A percentile compares a stretch with the other conserved stretches of the same genome.
phyloP scores from a whole-genome alignment of 805 yeast genomes.

The Sugiyamaella qingdaonensis region DNA sequence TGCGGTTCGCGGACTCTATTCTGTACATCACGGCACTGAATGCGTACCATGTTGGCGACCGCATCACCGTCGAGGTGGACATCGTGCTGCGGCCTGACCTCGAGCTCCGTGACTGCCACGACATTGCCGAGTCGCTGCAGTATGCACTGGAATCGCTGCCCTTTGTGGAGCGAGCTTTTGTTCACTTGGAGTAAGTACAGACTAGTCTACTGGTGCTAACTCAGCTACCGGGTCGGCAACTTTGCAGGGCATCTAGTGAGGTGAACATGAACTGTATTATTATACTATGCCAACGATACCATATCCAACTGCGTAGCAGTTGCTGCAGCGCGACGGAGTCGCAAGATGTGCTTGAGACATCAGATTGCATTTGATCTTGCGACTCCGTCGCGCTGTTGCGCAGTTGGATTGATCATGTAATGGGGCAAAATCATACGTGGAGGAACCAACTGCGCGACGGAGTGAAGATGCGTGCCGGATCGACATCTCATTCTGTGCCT shows the following conservation, averaged over 20 bases:
- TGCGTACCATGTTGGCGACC: slow-evolving; percentile 76
- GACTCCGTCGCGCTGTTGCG: no score
- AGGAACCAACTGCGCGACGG: no score
- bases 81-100: slow-evolving; percentile 51
- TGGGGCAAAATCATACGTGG: no score
- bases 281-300: not conserved
- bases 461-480: no score
- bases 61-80: slow-evolving; percentile 72
- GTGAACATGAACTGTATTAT: not conserved
- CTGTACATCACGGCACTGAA: slow-evolving; percentile 59
- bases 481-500: no score
- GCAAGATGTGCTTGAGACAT: no score
- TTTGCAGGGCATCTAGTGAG: slow-evolving; percentile 35
- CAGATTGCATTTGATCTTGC: no score
- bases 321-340: no score
- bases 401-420: no score
- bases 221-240: slow-evolving; percentile 33
- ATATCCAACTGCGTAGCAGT: no score
- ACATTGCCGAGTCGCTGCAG: slow-evolving; percentile 75
- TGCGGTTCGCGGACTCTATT: slow-evolving; percentile 65
- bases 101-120: slow-evolving; percentile 65
- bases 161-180: slow-evolving; percentile 74
- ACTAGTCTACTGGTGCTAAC: not conserved
- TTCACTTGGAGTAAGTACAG: slow-evolving; percentile 53
- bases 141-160: slow-evolving; percentile 77